phyloP scores from a whole-genome alignment of 2,329 filamentous ascomycete genomes.

The Hypoxylon rubiginosum region DNA sequence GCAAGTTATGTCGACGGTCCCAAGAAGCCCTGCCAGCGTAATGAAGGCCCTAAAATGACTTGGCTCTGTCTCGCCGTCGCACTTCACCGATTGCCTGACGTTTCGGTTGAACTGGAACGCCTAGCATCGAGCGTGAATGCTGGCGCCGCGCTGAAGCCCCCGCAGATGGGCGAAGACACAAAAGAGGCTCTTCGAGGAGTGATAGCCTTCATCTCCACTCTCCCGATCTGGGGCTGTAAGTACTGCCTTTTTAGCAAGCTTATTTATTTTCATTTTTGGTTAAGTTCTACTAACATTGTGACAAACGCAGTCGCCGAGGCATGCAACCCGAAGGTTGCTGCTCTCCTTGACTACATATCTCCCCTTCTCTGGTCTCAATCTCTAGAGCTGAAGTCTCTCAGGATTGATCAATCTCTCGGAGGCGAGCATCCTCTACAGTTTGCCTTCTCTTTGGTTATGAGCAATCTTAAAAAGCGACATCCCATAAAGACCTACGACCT shows the following conservation, averaged over 20 bases:
- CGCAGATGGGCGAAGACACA: conserved; percentile 24
- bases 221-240: conserved; percentile 44
- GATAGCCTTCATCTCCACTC: conserved; percentile 35
- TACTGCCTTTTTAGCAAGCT: neutral
- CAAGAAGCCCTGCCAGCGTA: conserved; percentile 30
- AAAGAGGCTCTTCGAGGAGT: conserved; percentile 29
- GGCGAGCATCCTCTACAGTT: conserved; percentile 32
- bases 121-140: conserved; percentile 22
- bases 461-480: conserved; percentile 22
- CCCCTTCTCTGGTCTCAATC: conserved; percentile 23
- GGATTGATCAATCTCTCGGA: conserved; percentile 26
- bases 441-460: conserved; percentile 36
- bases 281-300: conserved; percentile 5
- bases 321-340: conserved; percentile 13
- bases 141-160: conserved; percentile 14
- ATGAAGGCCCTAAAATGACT: conserved; percentile 25
- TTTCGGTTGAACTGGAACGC: conserved; percentile 18
- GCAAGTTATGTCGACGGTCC: conserved; percentile 31
- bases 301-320: conserved; percentile 23
- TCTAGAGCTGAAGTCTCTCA: conserved; percentile 3
- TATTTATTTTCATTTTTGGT: neutral
- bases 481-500: neutral
- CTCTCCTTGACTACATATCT: conserved; percentile 27
- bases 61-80: conserved; percentile 42
- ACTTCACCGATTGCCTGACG: conserved; percentile 21